Evolutionary conservation across 2,329 filamentous ascomycete genomes (phyloP).

Genomic region (Ophiostoma ips): DNA sequence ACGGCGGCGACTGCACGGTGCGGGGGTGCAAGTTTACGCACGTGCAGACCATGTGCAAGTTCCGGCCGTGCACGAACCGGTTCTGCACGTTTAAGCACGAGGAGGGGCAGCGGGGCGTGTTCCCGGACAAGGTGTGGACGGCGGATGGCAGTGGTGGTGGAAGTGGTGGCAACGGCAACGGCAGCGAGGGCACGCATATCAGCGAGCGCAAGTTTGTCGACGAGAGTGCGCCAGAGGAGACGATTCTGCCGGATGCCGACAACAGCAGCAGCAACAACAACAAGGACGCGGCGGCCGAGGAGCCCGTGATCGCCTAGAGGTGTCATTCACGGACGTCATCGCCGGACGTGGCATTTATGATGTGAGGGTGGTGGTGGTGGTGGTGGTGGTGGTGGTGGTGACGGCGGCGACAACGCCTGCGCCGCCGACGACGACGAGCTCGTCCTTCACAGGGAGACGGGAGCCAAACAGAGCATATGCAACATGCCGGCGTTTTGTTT

Average conservation of each 20-base stretch:
- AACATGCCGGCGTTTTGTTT: no score
- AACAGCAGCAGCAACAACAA: not conserved
- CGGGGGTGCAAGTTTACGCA: constrained; percentile 84
- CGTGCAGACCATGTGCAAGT: constrained; percentile 71
- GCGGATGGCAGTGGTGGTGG: constrained; percentile 28
- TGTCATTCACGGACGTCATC: not conserved
- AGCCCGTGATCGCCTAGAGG: not conserved
- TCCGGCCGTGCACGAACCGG: constrained; percentile 82
- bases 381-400: no score
- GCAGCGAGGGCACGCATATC: constrained; percentile 38
- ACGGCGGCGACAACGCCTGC: no score
- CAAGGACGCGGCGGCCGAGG: not conserved
- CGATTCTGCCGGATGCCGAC: constrained; percentile 44
- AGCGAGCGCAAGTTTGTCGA: constrained; percentile 83
- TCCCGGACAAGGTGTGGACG: constrained; percentile 85
- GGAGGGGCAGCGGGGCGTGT: constrained; percentile 75
- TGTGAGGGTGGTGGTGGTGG: not conserved
- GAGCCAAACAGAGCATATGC: no score
- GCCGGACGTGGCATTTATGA: not conserved
- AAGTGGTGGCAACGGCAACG: constrained; percentile 12
- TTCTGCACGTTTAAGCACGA: constrained; percentile 79
- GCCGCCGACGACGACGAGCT: no score
- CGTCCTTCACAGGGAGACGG: no score
- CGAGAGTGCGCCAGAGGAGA: constrained; percentile 52
- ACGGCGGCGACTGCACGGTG: constrained; percentile 75